Evolutionary conservation across 345 rosid genomes (phyloP).

Genomic region (Lepidium africanum): DNA sequence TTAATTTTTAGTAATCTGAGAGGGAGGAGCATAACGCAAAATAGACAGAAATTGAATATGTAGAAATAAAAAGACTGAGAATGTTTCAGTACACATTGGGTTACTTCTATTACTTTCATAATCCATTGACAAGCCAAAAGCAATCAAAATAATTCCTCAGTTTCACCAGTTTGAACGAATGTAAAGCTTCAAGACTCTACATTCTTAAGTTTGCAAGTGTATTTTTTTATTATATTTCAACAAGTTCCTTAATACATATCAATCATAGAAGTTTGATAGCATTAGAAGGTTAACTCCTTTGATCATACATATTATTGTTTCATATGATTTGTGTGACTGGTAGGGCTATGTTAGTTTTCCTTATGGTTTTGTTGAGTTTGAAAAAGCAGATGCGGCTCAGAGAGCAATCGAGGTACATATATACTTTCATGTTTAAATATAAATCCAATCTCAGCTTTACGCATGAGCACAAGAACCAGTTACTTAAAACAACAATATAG

Average conservation of each 20-base stretch:
- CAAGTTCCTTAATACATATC: neutral
- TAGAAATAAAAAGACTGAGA: too few relatives aligned
- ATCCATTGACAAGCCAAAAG: neutral
- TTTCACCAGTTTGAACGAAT: neutral
- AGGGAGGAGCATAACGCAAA: too few relatives aligned
- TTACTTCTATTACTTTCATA: too few relatives aligned
- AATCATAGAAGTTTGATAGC: neutral
- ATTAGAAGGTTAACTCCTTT: too few relatives aligned
- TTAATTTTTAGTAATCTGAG: neutral
- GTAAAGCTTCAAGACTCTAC: neutral
- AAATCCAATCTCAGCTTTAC: neutral
- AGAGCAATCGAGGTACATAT: conserved; percentile 73
- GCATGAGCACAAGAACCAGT: neutral
- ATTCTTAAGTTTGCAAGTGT: neutral
- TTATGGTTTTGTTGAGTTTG: conserved; percentile 92
- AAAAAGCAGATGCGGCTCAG: conserved; percentile 59
- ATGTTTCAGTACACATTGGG: too few relatives aligned
- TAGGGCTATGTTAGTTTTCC: conserved; percentile 7
- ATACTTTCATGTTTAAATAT: neutral
- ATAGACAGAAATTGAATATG: too few relatives aligned
- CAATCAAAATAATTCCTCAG: neutral
- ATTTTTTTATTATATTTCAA: neutral
- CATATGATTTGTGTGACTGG: too few relatives aligned
- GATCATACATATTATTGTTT: too few relatives aligned
- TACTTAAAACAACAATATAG: neutral